Evolutionary conservation across 805 yeast genomes (phyloP).

Genomic region (Wickerhamomyces mucosus): DNA sequence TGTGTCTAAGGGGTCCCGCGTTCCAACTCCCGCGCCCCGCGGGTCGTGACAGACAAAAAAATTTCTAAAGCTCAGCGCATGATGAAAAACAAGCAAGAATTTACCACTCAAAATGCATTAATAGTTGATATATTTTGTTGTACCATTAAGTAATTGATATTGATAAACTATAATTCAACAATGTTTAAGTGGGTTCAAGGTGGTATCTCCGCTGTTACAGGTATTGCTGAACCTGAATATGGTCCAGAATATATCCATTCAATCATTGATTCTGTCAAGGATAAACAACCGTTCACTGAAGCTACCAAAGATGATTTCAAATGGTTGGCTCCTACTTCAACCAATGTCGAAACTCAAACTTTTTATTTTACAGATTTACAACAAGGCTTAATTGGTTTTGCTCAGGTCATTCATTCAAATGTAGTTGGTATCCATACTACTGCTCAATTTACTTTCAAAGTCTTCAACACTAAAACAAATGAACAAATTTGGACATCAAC

Average conservation of each 20-base stretch:
- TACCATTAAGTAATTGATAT: neutral
- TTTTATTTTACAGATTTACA: conserved; percentile 69
- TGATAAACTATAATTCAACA: conserved; percentile 2
- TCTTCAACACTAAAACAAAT: conserved; percentile 46
- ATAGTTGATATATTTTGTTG: neutral
- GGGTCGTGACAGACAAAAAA: too few relatives aligned
- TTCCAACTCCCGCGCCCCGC: too few relatives aligned
- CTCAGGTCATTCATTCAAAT: conserved; percentile 90
- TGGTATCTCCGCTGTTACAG: conserved; percentile 87
- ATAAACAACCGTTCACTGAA: conserved; percentile 46
- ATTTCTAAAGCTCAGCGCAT: neutral
- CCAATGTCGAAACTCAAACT: conserved; percentile 93
- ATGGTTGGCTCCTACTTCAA: conserved; percentile 67
- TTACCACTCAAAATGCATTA: neutral
- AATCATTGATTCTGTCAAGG: conserved; percentile 52
- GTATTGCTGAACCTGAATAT: conserved; percentile 95
- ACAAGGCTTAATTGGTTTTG: conserved; percentile 71
- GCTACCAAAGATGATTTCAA: conserved; percentile 59
- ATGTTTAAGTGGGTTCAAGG: conserved; percentile 83
- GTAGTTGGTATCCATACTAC: conserved; percentile 80
- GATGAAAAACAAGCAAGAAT: neutral
- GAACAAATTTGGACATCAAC: conserved; percentile 80
- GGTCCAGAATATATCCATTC: conserved; percentile 89
- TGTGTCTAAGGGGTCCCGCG: too few relatives aligned
- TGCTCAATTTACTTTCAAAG: conserved; percentile 88